phyloP scores from a whole-genome alignment of 306 rosid species.

The Lithocarpus polystachyus region DNA sequence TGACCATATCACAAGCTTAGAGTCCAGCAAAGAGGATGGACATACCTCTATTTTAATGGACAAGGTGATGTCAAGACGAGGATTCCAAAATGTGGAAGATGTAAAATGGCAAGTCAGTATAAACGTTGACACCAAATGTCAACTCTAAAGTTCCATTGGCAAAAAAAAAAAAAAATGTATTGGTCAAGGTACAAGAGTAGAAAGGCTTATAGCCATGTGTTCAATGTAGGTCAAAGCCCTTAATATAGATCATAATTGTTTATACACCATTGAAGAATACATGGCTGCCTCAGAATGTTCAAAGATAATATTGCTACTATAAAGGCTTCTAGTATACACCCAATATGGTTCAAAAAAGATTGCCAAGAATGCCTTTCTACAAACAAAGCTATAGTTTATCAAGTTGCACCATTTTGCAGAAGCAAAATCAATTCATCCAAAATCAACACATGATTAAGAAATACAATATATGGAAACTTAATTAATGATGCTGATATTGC shows the following conservation, averaged over 20 bases:
- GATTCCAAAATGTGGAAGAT: background rate
- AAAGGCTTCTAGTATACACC: background rate
- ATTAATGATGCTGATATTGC: background rate
- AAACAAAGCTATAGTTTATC: no score
- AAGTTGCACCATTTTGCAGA: no score
- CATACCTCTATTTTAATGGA: background rate
- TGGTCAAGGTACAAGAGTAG: no score
- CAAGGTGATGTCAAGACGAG: background rate
- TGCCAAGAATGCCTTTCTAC: background rate
- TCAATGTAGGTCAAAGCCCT: background rate
- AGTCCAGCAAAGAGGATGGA: background rate
- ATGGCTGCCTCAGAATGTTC: background rate
- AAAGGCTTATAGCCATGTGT: background rate
- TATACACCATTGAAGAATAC: constrained; percentile 3
- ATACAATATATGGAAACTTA: background rate
- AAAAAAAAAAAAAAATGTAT: background rate
- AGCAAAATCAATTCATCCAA: no score
- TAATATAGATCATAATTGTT: background rate
- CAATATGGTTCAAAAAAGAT: background rate
- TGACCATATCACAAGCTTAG: background rate
- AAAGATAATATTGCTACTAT: background rate
- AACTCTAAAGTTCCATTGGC: background rate
- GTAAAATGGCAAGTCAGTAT: background rate
- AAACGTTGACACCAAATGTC: background rate
- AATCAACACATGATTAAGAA: background rate